Conservation (phyloP, 2,329 filamentous ascomycete species). For the Alternaria longipes region DNA sequence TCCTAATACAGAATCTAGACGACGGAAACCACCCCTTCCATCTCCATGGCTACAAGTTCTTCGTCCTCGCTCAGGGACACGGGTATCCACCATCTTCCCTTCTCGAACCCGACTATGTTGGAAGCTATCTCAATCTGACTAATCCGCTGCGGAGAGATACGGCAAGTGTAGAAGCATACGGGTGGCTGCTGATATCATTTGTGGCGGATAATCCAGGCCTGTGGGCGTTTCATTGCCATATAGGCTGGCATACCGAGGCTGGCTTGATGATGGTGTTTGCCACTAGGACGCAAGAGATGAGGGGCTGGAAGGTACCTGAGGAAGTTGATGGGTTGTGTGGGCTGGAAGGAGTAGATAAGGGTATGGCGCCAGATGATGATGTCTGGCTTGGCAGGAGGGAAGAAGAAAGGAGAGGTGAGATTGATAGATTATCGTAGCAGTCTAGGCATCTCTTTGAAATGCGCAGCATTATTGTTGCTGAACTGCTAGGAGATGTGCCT, state of each 20-base stretch:
- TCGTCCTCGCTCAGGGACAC: conserved; percentile 7
- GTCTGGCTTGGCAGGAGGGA: conserved; percentile 53
- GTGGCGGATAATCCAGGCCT: conserved; percentile 70
- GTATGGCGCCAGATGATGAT: conserved; percentile 61
- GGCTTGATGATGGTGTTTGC: conserved; percentile 65
- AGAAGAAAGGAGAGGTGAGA: neutral
- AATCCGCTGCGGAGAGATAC: conserved; percentile 72
- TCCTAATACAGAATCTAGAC: conserved; percentile 51
- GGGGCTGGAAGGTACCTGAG: conserved; percentile 54
- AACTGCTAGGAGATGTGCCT: neutral
- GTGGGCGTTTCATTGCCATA: conserved; percentile 76
- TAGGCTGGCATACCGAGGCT: conserved; percentile 64
- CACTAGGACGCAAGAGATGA: conserved; percentile 59
- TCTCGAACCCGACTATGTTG: conserved; percentile 61
- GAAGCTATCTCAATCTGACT: conserved; percentile 38
- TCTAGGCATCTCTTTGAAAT: neutral
- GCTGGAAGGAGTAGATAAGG: conserved; percentile 52
- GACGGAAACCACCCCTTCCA: conserved; percentile 47
- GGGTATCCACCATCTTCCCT: conserved; percentile 59
- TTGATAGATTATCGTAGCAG: neutral
- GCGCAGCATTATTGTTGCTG: neutral
- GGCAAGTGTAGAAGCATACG: conserved; percentile 69
- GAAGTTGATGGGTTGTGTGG: conserved; percentile 59
- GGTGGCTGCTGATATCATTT: conserved; percentile 70
- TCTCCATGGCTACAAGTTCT: conserved; percentile 54